Evolutionary conservation across 2,329 filamentous ascomycete genomes (phyloP), one percentile per base, ranked within the genome.

Genomic region (Penicillium sp.): DNA sequence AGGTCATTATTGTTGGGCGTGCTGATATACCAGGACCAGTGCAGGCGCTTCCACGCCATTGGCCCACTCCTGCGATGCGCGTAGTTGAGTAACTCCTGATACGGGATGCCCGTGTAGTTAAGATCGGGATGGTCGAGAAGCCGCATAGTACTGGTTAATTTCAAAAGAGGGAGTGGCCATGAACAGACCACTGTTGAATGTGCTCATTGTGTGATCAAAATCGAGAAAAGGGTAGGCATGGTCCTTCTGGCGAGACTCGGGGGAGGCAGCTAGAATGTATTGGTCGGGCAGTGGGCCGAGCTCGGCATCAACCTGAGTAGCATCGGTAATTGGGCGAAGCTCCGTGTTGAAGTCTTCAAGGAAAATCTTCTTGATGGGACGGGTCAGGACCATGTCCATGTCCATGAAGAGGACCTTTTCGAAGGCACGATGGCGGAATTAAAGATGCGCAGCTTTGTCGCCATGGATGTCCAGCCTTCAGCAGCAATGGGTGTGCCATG

Each of bases 41-140:
- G n/a, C n/a, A n/a, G n/a, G n/a, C n/a, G n/a, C n/a, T n/a, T n/a
- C n/a, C n/a, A n/a, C n/a, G n/a, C n/a, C n/a, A n/a, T n/a, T n/a
- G n/a, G n/a, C n/a, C n/a, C 22, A 22, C 1, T 66, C 6, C 71
- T 59, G 10, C 78, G 69, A 60, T 78, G 77, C 2, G 76, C 79
- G 61, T 81, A 80, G 62, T 80, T 80, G 18, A 79, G 66, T 27
- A 81, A 64, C 58, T 75, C 75, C 63, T 81, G 79, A 60, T 80
- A 78, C 61, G 76, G 75, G 16, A 71, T 74, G 19, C 68, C 66
- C 0, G 75, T 70, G 43, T 77, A 69, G 61, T 80, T 80, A 14
- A 74, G 70, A 27, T 69, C 66, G n/a, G 67, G 69, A 31, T 73
- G 66, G 14, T 61, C 56, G 56, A 77, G 72, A 27, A 80, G 67